Conservation (phyloP, 2,329 filamentous ascomycete species). For the Davidsoniella australis region DNA sequence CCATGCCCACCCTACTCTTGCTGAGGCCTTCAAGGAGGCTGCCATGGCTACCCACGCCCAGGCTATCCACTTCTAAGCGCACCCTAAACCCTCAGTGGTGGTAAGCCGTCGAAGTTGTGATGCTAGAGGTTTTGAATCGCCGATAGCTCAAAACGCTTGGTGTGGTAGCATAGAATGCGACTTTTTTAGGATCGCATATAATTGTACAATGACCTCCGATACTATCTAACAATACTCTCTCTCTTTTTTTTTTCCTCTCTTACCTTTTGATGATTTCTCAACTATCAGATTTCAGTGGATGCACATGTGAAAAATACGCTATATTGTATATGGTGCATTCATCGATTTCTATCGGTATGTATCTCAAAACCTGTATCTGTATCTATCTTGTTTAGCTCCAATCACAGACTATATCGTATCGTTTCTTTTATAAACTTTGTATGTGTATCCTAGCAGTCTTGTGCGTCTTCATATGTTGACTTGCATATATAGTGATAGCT, state of each 20-base stretch:
- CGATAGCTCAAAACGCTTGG: neutral
- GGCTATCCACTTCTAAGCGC: conserved; percentile 75
- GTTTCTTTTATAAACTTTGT: too few species aligned
- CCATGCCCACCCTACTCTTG: conserved; percentile 89
- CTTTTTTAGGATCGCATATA: conserved; percentile 7
- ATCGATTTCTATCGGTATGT: too few species aligned
- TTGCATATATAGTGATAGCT: too few species aligned
- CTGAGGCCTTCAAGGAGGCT: conserved; percentile 98
- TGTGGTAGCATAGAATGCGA: conserved; percentile 6
- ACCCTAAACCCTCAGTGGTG: neutral
- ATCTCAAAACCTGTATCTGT: too few species aligned
- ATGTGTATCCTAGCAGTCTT: too few species aligned
- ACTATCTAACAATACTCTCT: neutral
- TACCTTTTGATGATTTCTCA: neutral
- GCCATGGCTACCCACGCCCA: conserved; percentile 94
- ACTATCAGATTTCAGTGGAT: too few species aligned
- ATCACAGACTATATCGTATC: too few species aligned
- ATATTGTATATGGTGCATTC: too few species aligned
- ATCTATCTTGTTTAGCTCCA: too few species aligned
- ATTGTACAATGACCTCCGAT: conserved; percentile 12
- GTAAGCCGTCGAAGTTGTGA: neutral
- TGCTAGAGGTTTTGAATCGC: neutral
- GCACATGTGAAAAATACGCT: too few species aligned
- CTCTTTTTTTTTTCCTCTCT: neutral
- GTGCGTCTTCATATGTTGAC: too few species aligned